These are phyloP conservation scores for Funneliformis geosporum DNA, from an alignment of 192 early-diverging fungal species.

Conservation along the genomic window DNA sequence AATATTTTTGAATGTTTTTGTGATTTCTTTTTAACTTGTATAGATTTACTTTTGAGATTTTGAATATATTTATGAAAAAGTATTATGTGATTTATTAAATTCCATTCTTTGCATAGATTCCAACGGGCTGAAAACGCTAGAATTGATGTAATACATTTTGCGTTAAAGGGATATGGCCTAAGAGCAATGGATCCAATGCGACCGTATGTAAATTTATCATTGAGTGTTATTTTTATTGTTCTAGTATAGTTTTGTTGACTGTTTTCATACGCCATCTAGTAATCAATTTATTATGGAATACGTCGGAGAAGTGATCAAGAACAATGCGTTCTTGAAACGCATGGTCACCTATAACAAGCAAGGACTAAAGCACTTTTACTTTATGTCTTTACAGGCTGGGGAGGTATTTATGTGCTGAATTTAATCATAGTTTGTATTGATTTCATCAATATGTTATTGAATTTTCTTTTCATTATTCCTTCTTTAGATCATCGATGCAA, in stretches of 20 bases:
- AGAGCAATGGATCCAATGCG: slow-evolving; percentile 64
- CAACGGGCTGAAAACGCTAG: slow-evolving; percentile 81
- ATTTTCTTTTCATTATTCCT: background rate
- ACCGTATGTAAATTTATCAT: slow-evolving; percentile 50
- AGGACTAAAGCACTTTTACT: slow-evolving; percentile 94
- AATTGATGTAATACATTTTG: slow-evolving; percentile 86
- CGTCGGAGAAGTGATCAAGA: slow-evolving; percentile 90
- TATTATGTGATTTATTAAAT: background rate
- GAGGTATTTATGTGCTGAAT: slow-evolving; percentile 55
- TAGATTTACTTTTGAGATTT: too few species aligned
- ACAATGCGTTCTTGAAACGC: slow-evolving; percentile 79
- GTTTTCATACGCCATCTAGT: slow-evolving; percentile 41
- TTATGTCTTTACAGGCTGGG: slow-evolving; percentile 92
- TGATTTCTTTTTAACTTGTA: too few species aligned
- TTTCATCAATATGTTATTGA: background rate
- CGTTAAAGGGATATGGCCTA: slow-evolving; percentile 94
- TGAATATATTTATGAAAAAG: background rate
- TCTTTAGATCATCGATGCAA: slow-evolving; percentile 88
- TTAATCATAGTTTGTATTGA: background rate
- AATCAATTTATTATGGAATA: slow-evolving; percentile 96
- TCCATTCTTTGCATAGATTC: slow-evolving; percentile 58
- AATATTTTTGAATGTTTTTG: background rate
- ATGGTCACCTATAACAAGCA: slow-evolving; percentile 77
- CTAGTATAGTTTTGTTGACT: background rate
- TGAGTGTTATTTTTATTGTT: background rate